These are phyloP conservation scores for Chloranthus sessilifolius DNA, from an alignment of 164 flowering plant genomes.

Conservation along the genomic window DNA sequence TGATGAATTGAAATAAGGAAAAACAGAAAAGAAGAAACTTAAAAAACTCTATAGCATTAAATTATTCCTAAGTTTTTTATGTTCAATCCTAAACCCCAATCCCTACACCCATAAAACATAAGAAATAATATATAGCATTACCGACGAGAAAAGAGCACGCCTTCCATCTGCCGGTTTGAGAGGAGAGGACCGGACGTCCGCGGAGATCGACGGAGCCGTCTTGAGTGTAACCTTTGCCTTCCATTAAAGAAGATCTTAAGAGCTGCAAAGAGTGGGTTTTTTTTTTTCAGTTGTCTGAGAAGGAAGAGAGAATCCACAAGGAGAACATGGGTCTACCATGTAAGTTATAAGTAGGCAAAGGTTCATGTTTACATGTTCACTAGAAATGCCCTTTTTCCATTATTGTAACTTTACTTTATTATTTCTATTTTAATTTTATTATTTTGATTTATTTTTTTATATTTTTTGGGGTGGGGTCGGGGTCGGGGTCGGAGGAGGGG, in stretches of 20 bases:
- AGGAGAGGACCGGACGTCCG: slow-evolving; percentile 52
- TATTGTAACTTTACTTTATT: too few relatives aligned
- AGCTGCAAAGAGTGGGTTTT: neutral
- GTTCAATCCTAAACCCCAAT: neutral
- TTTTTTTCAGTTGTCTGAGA: too few relatives aligned
- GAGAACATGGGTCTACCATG: too few relatives aligned
- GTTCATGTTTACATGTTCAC: too few relatives aligned
- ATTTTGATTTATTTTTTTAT: too few relatives aligned
- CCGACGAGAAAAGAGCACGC: slow-evolving; percentile 68
- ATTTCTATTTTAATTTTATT: too few relatives aligned
- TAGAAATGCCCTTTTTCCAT: too few relatives aligned
- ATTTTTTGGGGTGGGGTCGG: too few relatives aligned
- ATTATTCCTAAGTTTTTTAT: neutral
- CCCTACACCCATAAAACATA: neutral
- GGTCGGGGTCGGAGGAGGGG: too few relatives aligned
- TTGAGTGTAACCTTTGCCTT: slow-evolving; percentile 33
- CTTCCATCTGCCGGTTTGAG: slow-evolving; percentile 66
- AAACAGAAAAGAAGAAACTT: neutral
- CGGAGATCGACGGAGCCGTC: slow-evolving; percentile 67
- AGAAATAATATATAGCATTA: too few relatives aligned
- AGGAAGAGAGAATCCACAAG: too few relatives aligned
- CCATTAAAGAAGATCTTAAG: slow-evolving; percentile 10
- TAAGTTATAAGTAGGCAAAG: too few relatives aligned
- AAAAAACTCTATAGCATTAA: neutral
- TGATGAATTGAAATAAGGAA: neutral